A percentile compares a stretch with the other conserved stretches of the same genome.
Evolutionary conservation across 768 basidiomycete species (phyloP).

Genomic region (Tulasnella sp.): DNA sequence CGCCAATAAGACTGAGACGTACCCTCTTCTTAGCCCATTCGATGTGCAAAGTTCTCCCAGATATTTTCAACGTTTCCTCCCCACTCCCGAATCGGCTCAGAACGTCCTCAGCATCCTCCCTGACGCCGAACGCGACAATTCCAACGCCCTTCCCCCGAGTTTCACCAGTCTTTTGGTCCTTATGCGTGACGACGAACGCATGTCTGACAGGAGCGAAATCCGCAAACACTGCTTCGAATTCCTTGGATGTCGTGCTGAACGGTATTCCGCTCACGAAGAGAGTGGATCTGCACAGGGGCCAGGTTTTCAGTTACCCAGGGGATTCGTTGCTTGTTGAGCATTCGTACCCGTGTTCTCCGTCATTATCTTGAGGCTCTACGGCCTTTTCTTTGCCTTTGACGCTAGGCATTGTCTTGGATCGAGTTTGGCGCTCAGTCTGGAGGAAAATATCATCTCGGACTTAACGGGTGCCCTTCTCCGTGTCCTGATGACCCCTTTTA

Average conservation of each 20-base stretch:
- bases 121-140: slow-evolving; percentile 85
- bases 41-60: slow-evolving; percentile 61
- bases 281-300: background rate
- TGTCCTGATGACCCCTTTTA: background rate
- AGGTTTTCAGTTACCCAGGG: background rate
- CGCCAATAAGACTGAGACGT: slow-evolving; percentile 27
- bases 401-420: background rate
- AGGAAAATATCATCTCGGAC: background rate
- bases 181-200: slow-evolving; percentile 86
- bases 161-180: slow-evolving; percentile 44
- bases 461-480: background rate
- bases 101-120: slow-evolving; percentile 67
- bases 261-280: slow-evolving; percentile 92
- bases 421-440: background rate
- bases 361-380: background rate
- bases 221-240: slow-evolving; percentile 88
- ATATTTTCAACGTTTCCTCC: slow-evolving; percentile 55
- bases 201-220: slow-evolving; percentile 90
- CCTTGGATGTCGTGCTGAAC: slow-evolving; percentile 80
- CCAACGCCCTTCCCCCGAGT: slow-evolving; percentile 81
- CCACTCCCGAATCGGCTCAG: slow-evolving; percentile 35
- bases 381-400: slow-evolving; percentile 11
- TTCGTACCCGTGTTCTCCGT: background rate
- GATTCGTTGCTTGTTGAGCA: background rate
- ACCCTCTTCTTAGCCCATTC: slow-evolving; percentile 81